Percentiles rank a stretch among this genome's conserved stretches.
Conservation (phyloP, 305 asterid genomes). For the Rubia tinctorum region DNA sequence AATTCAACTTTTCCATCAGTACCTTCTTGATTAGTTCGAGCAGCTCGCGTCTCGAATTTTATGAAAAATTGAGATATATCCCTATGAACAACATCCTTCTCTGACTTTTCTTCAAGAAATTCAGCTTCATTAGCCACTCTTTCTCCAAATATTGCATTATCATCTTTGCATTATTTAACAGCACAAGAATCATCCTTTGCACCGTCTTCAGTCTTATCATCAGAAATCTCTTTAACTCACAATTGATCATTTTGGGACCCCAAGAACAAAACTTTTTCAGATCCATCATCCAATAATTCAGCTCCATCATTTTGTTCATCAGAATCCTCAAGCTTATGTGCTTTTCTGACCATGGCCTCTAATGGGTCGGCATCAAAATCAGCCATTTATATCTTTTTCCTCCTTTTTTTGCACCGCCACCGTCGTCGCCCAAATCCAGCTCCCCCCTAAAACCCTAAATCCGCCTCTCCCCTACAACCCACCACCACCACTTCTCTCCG, state of each 20-base stretch:
- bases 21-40: not conserved
- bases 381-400: conserved; percentile 37
- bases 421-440: too few species aligned
- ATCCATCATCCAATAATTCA: conserved; percentile 6
- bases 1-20: not conserved
- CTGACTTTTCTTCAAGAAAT: too few species aligned
- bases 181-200: conserved; percentile 8
- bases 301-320: not conserved
- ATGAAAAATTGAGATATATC: not conserved
- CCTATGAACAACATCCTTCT: too few species aligned
- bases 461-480: too few species aligned
- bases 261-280: conserved; percentile 27
- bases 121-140: too few species aligned
- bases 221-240: conserved; percentile 12
- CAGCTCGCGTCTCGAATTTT: not conserved
- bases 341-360: conserved; percentile 40
- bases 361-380: conserved; percentile 35
- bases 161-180: not conserved
- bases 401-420: conserved; percentile 29
- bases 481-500: too few species aligned
- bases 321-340: conserved; percentile 10
- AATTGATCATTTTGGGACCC: conserved; percentile 21
- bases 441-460: too few species aligned
- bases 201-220: not conserved
- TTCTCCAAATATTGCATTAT: not conserved